These are phyloP conservation scores for Beauveria sp. DNA, from an alignment of 2,329 filamentous ascomycete genomes.

Conservation along the genomic window DNA sequence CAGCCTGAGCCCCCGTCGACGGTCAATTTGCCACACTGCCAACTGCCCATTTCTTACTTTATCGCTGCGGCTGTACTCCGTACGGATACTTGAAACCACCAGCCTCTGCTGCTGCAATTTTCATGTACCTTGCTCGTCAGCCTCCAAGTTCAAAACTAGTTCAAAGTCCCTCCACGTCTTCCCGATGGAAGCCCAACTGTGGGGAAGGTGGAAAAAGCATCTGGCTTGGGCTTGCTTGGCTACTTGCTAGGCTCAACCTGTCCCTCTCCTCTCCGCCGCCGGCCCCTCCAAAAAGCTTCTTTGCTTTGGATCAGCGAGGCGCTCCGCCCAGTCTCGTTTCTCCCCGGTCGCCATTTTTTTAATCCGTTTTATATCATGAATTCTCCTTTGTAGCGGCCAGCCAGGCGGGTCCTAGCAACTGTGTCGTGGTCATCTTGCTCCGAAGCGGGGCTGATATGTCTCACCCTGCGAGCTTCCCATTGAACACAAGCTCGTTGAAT, in stretches of 20 bases:
- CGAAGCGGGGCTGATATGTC: constrained; percentile 8
- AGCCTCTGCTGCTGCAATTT: no score
- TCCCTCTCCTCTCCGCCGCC: neutral
- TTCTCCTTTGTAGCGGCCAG: no score
- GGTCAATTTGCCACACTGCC: no score
- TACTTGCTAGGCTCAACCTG: neutral
- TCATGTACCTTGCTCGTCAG: no score
- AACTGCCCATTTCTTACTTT: no score
- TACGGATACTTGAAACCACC: no score
- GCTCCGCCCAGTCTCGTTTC: neutral
- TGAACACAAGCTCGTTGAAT: neutral
- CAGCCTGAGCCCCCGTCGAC: neutral
- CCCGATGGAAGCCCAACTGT: constrained; percentile 8
- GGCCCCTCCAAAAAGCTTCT: neutral
- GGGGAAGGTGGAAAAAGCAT: constrained; percentile 2
- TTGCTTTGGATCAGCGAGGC: neutral
- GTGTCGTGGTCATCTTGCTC: neutral
- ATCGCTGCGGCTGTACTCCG: no score
- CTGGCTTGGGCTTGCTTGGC: neutral
- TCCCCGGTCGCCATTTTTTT: neutral
- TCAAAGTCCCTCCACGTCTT: neutral
- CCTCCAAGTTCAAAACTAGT: no score
- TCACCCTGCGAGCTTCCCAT: neutral
- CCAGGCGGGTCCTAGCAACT: neutral
- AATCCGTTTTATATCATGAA: neutral